Conservation (phyloP, 2,329 filamentous ascomycete species). For the Neopestalotiopsis sp. region DNA sequence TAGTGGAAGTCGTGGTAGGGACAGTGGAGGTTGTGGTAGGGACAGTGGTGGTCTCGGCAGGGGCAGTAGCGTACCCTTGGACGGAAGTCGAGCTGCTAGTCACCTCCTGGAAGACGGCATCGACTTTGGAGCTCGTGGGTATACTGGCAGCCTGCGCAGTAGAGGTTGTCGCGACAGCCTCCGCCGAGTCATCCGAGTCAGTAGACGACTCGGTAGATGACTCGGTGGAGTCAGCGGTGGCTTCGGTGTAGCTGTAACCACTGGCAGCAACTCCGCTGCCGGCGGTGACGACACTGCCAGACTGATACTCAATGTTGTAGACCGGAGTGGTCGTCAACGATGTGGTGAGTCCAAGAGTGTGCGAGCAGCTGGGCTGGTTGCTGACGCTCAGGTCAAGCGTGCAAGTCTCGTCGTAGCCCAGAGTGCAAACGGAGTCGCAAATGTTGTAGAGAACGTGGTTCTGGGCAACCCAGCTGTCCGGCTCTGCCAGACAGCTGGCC, state of each 20-base stretch:
- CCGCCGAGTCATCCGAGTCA: too few species aligned
- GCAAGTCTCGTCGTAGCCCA: constrained; percentile 58
- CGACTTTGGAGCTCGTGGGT: not conserved
- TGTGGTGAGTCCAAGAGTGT: constrained; percentile 46
- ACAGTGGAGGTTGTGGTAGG: too few species aligned
- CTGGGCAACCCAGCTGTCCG: constrained; percentile 51
- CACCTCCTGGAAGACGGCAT: constrained; percentile 11
- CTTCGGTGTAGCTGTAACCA: constrained; percentile 6
- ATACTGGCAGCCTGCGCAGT: not conserved
- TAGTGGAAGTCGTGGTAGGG: not conserved
- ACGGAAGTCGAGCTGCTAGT: constrained; percentile 14
- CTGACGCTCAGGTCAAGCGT: constrained; percentile 48
- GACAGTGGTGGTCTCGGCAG: not conserved
- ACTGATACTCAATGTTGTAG: constrained; percentile 53
- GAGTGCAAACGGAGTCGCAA: constrained; percentile 53
- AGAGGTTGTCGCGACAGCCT: not conserved
- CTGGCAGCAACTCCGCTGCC: constrained; percentile 12
- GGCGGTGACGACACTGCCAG: constrained; percentile 33
- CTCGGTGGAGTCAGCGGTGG: not conserved
- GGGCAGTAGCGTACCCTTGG: constrained; percentile 1
- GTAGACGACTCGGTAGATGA: too few species aligned
- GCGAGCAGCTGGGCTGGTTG: constrained; percentile 59
- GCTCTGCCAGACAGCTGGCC: constrained; percentile 47
- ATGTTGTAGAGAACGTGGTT: constrained; percentile 62
- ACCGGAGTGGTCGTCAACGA: constrained; percentile 45